Conservation (phyloP, 371 early-diverging fungal genomes). For the Rhizopus microsporus region DNA sequence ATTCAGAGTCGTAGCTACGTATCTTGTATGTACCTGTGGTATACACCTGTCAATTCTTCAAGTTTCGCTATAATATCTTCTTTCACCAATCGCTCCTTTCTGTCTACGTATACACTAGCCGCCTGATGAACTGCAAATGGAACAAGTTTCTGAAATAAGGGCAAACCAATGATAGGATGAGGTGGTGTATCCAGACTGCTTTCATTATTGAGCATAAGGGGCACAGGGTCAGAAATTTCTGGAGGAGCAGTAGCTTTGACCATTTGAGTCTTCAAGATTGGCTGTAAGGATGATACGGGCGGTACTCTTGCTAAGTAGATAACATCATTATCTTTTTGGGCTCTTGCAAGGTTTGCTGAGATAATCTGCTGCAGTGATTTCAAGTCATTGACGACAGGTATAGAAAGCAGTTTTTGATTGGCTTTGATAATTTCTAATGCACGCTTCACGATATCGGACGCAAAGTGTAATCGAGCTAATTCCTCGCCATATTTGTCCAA, state of each 20-base stretch:
- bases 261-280: conserved; percentile 71
- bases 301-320: conserved; percentile 85
- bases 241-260: conserved; percentile 56
- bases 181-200: conserved; percentile 16
- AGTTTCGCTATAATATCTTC: conserved; percentile 63
- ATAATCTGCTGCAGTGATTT: conserved; percentile 60
- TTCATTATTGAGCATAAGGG: conserved; percentile 48
- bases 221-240: conserved; percentile 47
- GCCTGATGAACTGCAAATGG: conserved; percentile 92
- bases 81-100: conserved; percentile 76
- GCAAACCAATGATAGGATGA: conserved; percentile 66
- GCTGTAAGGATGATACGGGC: conserved; percentile 51
- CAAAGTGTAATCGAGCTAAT: conserved; percentile 72
- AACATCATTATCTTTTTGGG: conserved; percentile 89
- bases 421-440: conserved; percentile 32
- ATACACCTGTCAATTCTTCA: conserved; percentile 61
- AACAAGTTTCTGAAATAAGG: conserved; percentile 80
- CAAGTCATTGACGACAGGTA: conserved; percentile 41
- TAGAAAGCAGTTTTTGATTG: conserved; percentile 17
- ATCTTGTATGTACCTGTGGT: conserved; percentile 31
- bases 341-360: conserved; percentile 61
- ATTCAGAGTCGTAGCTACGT: background rate
- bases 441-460: conserved; percentile 45
- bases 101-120: conserved; percentile 78
- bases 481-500: conserved; percentile 85